Base-by-base conservation (phyloP, 257 asterid species). In the Anisodus tanguticus region DNA sequence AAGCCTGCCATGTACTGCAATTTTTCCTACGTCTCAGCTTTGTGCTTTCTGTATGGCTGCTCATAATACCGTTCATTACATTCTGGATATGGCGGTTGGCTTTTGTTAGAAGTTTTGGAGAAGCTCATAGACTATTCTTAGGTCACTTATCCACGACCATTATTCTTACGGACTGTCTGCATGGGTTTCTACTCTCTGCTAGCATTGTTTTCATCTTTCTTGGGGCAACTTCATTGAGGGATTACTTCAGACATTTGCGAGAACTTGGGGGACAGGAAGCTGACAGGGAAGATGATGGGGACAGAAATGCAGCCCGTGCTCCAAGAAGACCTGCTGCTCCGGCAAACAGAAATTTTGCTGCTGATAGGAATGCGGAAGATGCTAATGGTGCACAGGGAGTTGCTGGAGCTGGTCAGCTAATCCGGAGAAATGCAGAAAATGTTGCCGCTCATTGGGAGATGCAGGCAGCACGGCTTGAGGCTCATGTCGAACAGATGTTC, bases 1-100 rank as follows among this genome's bases (percentile, higher is more conserved):
- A 96, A 88, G 94, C 98, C 43, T 96, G 97, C 88, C 98, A 94
- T 85, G 97, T 93, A 80, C 90, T 96, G 85, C 98, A 93, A 71
- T 96, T 96, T 90, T 92, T 96, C 88, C 58, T 96, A 70, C 97
- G 99, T 80, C 98, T 97, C 31, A 93, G 97, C 88, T 97, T 97
- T 70, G 98, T 97, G 35, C 97, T 97, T 41, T 92, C 97, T 35
- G 98, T 97, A 85, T 97, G 99, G 99, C 98, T 97, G 84, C 95
- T 97, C 83, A 93, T 94, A 59, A 97, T 97, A 64, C 99, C 99
- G 1, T 97, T 97, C 53, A 95, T 97, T 84, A 97, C 99, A 57
- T 95, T 97, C 87, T 97, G 99, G 99, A 97, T 97, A 86, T 97
- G 99, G 99, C 92, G 98, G 59, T 84, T 97, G 89, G 96, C 98